Evolutionary conservation across 192 early-diverging fungal genomes (phyloP), one percentile per base, ranked within the genome.

Genomic region (Mortierella claussenii): DNA sequence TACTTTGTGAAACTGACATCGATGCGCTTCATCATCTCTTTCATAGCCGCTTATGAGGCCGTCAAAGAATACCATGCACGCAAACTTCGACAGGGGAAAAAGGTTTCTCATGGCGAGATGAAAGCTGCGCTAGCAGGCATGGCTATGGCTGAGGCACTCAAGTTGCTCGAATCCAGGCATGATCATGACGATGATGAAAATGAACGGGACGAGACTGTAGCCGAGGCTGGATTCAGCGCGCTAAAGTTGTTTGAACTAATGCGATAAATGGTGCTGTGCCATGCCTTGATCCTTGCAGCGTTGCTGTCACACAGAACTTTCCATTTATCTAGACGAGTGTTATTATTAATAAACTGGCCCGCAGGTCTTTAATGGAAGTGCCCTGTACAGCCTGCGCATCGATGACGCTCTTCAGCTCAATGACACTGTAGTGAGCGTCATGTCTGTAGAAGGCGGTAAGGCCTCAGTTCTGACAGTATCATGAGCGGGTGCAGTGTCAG

Each of bases 121-220:
- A 71, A 71, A 47, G 69, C 69, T 23, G 37, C 63, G 21, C 60
- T 71, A 3, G 69, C 69, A 31, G 69, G 69, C 4, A 71, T 71
- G 46, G 69, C 69, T 17, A 71, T 71, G 69, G 69, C 69, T 0
- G 69, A 71, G 23, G 69, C 69, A 6, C 37, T 71, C 54, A 71
- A 71, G 46, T 27, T 71, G 44, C 69, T 71, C 24, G 69, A 71
- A 33, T 71, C 69, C 11, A 37, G 54, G 26, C 60, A 44, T 31
- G 36, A 36, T 10, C 37, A 48, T 9, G 44, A 50, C 15, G 36
- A 36, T 49, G 55, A 55, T 3, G 65, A 52, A 18, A 37, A 45
- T 5, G 52, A 62, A 11, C 52, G 50, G 42, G 50, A 71, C 43
- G 69, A 71, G 26, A 57, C 69, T 9, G 69, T 71, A 11, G 69